phyloP scores from a whole-genome alignment of 2,329 filamentous ascomycete species.

The Botrytis squamosa region DNA sequence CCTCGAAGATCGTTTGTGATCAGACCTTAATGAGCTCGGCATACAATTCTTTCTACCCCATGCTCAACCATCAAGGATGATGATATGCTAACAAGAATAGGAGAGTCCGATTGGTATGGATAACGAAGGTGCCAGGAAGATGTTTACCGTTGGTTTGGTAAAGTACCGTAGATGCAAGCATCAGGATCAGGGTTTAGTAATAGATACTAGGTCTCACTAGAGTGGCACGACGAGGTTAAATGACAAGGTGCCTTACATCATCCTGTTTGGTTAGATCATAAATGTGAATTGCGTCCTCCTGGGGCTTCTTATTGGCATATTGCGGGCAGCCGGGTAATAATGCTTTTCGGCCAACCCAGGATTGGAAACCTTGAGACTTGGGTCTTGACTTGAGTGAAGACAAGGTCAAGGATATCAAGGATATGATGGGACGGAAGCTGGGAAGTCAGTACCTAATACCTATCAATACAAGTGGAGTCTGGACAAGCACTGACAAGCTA shows the following conservation, averaged over 20 bases:
- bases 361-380: neutral
- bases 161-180: constrained; percentile 21
- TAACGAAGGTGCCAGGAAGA: constrained; percentile 9
- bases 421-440: neutral
- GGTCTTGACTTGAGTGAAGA: neutral
- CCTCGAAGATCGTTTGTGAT: constrained; percentile 2
- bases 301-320: neutral
- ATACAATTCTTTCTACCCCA: neutral
- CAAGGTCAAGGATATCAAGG: constrained; percentile 6
- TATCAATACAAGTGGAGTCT: constrained; percentile 13
- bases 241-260: neutral
- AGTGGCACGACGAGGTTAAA: neutral
- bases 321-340: constrained; percentile 13
- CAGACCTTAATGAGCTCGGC: constrained; percentile 3
- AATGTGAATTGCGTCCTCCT: neutral
- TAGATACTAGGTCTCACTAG: neutral
- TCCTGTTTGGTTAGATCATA: neutral
- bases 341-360: constrained; percentile 2
- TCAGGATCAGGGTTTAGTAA: constrained; percentile 12
- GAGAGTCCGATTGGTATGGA: constrained; percentile 18
- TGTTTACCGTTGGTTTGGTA: constrained; percentile 22
- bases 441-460: neutral
- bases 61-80: neutral
- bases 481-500: neutral
- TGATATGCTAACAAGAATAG: constrained; percentile 9